phyloP scores from a whole-genome alignment of 2,329 filamentous ascomycete genomes.

The Hymenotorrendiella dingleyae region DNA sequence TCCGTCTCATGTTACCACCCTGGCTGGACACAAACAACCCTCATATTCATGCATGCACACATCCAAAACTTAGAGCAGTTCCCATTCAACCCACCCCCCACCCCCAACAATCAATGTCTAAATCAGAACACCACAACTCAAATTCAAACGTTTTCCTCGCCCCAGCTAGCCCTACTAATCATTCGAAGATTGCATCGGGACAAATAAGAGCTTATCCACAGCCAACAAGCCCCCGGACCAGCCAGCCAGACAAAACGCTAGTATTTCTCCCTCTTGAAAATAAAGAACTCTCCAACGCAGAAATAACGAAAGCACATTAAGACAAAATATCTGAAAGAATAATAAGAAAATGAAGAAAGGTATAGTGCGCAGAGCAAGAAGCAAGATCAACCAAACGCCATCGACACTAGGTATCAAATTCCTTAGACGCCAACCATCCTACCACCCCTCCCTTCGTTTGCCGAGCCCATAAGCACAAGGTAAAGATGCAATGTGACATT shows the following conservation, averaged over 20 bases:
- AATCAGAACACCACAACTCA: too few relatives aligned
- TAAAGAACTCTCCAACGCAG: neutral
- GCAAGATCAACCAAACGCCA: neutral
- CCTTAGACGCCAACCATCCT: neutral
- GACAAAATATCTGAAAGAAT: slow-evolving; percentile 2
- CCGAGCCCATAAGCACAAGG: too few relatives aligned
- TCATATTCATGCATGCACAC: slow-evolving; percentile 9
- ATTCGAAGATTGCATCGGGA: neutral
- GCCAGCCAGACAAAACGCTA: slow-evolving; percentile 9
- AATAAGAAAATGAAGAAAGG: neutral
- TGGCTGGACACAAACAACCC: too few relatives aligned
- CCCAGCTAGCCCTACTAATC: neutral
- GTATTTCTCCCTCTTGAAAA: neutral
- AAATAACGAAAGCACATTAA: neutral
- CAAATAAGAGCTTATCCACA: too few relatives aligned
- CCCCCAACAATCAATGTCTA: too few relatives aligned
- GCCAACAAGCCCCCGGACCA: slow-evolving; percentile 11
- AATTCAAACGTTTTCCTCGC: slow-evolving; percentile 1
- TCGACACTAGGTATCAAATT: slow-evolving; percentile 5
- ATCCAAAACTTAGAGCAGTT: too few relatives aligned
- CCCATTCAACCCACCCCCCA: too few relatives aligned
- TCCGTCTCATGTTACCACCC: slow-evolving; percentile 1
- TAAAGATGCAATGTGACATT: too few relatives aligned
- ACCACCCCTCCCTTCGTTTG: neutral
- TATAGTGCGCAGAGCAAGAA: neutral